Percentiles rank a stretch among this genome's conserved stretches.
Evolutionary conservation across 2,329 filamentous ascomycete genomes (phyloP).

Genomic region (Coniochaeta sp.): DNA sequence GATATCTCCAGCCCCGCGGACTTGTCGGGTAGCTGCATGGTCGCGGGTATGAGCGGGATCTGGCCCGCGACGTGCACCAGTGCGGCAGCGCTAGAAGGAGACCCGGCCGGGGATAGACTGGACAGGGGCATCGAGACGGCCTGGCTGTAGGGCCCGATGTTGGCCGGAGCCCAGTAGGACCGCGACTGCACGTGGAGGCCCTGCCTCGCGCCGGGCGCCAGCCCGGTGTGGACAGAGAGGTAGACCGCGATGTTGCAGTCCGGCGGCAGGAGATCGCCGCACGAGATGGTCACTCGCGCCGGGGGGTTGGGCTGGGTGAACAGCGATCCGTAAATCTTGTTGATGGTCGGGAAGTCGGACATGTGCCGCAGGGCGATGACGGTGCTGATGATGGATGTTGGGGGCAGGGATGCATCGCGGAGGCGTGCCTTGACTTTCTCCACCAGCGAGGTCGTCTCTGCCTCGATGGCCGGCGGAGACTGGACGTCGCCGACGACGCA

Average conservation of each 20-base stretch:
- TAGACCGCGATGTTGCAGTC: slow-evolving; percentile 55
- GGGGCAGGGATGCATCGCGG: slow-evolving; percentile 21
- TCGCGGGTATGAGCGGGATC: slow-evolving; percentile 77
- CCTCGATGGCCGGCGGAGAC: slow-evolving; percentile 27
- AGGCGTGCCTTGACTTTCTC: slow-evolving; percentile 35
- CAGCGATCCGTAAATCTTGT: slow-evolving; percentile 65
- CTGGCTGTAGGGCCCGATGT: slow-evolving; percentile 96
- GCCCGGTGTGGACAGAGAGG: slow-evolving; percentile 30
- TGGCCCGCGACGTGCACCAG: slow-evolving; percentile 74
- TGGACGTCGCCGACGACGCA: slow-evolving; percentile 17
- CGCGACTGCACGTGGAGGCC: slow-evolving; percentile 84
- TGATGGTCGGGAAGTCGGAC: slow-evolving; percentile 69
- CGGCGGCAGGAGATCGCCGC: slow-evolving; percentile 57
- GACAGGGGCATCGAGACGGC: slow-evolving; percentile 51
- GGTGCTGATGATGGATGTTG: slow-evolving; percentile 43
- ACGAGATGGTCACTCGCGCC: slow-evolving; percentile 75
- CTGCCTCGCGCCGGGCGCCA: slow-evolving; percentile 32
- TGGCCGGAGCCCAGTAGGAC: slow-evolving; percentile 96
- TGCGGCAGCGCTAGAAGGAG: slow-evolving; percentile 4
- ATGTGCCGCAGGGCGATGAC: slow-evolving; percentile 71
- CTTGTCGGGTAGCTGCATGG: slow-evolving; percentile 35
- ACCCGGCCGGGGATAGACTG: slow-evolving; percentile 2
- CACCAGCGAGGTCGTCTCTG: slow-evolving; percentile 42
- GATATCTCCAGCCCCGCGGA: slow-evolving; percentile 44
- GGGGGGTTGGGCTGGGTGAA: slow-evolving; percentile 79